Evolutionary conservation across 2,329 filamentous ascomycete species (phyloP), one percentile per base, ranked within the genome.

Genomic region (Claviceps citrina): DNA sequence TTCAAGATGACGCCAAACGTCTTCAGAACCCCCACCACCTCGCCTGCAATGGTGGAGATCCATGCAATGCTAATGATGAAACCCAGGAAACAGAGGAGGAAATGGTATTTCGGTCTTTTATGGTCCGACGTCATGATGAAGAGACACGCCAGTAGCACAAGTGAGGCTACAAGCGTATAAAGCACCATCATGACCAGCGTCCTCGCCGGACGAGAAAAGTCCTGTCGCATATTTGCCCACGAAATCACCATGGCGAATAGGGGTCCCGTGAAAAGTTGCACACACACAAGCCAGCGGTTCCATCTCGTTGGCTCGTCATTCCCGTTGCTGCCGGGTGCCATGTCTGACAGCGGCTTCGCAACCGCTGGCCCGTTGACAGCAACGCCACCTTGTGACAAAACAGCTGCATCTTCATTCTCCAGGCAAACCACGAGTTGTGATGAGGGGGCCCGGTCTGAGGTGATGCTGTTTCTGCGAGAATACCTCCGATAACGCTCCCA

Each of bases 21-120:
- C 62, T 98, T 96, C 47, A 98, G 71, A 5, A 95, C 82, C 25
- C 85, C 87, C 5, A 98, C 91, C 5, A 98, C 91, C 64, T 98
- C 89, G 27, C 85, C 84, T 2, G 91, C 89, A 50, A 98, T 86
- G 1, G 85, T 91, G 30, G 85, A 91, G 50, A 96, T 95, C 91
- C 93, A 98, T 19, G 84, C 82, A 42, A 96, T 91, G 45, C 82
- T 78, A 43, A 96, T 93, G 7, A 81, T 66, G 54, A 98, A 98
- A 6, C 93, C 91, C 27, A 93, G 65, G 52, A 94, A 84, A 54
- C 86, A 93, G 34, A 96, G 69, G 19, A 89, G 54, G 36, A 79
- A 80, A 43, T 87, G 81, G 58, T 84, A 84, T 46, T 70, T 75
- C 0, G 84, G 81, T 24, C 79, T 77, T 26, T 69, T 71, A 37